Conservation (phyloP, 2,329 filamentous ascomycete genomes). For the Cladosporium sp. region DNA sequence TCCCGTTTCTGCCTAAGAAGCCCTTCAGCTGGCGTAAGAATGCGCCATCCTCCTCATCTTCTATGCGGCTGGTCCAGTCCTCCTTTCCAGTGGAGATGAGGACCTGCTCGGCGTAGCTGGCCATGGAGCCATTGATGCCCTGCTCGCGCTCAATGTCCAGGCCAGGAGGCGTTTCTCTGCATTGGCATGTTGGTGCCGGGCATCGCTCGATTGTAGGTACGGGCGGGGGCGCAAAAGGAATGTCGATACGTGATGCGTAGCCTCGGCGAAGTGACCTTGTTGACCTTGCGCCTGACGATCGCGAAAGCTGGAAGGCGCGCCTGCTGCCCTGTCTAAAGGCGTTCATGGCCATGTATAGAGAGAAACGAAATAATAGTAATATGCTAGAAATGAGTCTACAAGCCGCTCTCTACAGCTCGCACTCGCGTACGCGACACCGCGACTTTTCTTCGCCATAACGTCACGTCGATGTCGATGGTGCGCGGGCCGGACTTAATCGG, state of each 20-base stretch:
- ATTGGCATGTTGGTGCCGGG: conserved; percentile 70
- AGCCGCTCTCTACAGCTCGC: too few species aligned
- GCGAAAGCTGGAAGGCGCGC: not conserved
- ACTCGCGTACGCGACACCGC: too few species aligned
- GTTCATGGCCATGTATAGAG: not conserved
- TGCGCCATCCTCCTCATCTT: conserved; percentile 57
- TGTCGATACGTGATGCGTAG: conserved; percentile 19
- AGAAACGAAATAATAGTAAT: not conserved
- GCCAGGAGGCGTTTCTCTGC: conserved; percentile 58
- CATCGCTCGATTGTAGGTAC: conserved; percentile 53
- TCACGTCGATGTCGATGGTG: not conserved
- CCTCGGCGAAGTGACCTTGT: not conserved
- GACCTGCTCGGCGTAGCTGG: conserved; percentile 73
- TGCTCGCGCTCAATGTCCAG: conserved; percentile 69
- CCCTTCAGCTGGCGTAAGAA: conserved; percentile 66
- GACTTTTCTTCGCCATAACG: not conserved
- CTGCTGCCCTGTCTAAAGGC: not conserved
- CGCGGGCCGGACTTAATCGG: not conserved
- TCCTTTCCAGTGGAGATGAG: conserved; percentile 72
- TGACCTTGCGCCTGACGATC: not conserved
- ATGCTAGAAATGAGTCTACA: not conserved
- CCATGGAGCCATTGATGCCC: conserved; percentile 68
- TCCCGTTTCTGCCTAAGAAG: conserved; percentile 36
- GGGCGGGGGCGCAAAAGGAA: conserved; percentile 27
- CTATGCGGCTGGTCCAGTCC: conserved; percentile 80